A percentile compares a stretch with the other conserved stretches of the same genome.
These are phyloP conservation scores for Pseudophaeomoniella oleicola DNA, from an alignment of 2,329 filamentous ascomycete species.

Conservation along the genomic window DNA sequence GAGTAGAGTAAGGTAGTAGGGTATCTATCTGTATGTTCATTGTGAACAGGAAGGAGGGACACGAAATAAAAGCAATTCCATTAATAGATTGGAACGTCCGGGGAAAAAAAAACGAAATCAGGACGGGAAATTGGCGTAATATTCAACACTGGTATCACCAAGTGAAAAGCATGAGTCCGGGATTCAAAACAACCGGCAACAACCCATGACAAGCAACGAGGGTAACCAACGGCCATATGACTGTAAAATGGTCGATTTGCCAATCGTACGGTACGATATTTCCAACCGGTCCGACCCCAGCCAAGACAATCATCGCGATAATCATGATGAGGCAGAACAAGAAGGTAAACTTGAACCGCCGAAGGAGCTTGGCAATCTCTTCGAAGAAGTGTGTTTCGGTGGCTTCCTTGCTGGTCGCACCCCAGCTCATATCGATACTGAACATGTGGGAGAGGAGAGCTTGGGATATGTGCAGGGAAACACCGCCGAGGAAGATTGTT, in stretches of 20 bases:
- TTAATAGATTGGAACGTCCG: too few species aligned
- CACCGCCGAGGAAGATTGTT: constrained; percentile 68
- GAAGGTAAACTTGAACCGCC: constrained; percentile 54
- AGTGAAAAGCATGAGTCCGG: constrained; percentile 49
- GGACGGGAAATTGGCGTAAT: too few species aligned
- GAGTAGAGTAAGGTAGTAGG: too few species aligned
- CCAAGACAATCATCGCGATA: constrained; percentile 34
- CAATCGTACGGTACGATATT: constrained; percentile 32
- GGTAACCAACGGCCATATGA: constrained; percentile 43
- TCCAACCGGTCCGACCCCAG: constrained; percentile 18
- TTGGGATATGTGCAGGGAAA: constrained; percentile 67
- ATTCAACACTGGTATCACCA: constrained; percentile 25
- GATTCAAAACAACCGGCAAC: constrained; percentile 46
- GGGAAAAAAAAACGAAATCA: too few species aligned
- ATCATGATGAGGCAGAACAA: constrained; percentile 29
- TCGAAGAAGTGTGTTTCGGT: constrained; percentile 67
- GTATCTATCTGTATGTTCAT: too few species aligned
- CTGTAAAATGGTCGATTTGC: constrained; percentile 42
- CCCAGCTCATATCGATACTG: constrained; percentile 75
- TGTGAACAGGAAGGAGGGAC: too few species aligned
- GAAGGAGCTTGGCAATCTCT: constrained; percentile 64
- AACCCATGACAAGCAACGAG: constrained; percentile 41
- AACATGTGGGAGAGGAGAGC: constrained; percentile 73
- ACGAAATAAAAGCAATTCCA: too few species aligned
- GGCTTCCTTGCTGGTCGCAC: constrained; percentile 64